phyloP scores from a whole-genome alignment of 2,329 filamentous ascomycete species.

The Cryphonectria naterciae region DNA sequence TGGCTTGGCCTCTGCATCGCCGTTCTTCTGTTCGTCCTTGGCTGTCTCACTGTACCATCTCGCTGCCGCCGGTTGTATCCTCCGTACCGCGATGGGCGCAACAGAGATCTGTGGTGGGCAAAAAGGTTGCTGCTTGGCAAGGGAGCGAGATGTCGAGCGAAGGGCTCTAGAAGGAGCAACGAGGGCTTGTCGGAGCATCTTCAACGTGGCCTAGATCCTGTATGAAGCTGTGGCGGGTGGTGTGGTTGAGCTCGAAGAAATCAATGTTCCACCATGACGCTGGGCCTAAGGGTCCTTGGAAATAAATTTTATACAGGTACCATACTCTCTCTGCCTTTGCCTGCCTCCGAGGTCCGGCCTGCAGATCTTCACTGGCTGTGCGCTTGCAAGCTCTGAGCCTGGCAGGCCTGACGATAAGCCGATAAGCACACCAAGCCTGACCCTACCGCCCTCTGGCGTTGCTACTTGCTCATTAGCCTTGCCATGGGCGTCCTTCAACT shows the following conservation, averaged over 20 bases:
- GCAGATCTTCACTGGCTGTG: not conserved
- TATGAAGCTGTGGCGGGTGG: constrained; percentile 20
- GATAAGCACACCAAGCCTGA: constrained; percentile 21
- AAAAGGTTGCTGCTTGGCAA: constrained; percentile 40
- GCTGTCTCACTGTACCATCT: constrained; percentile 52
- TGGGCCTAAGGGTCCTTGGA: constrained; percentile 8
- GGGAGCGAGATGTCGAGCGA: constrained; percentile 45
- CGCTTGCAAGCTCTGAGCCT: constrained; percentile 3
- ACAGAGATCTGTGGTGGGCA: constrained; percentile 45
- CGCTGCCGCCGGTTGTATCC: constrained; percentile 42
- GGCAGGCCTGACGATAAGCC: constrained; percentile 18
- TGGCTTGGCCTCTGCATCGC: constrained; percentile 36
- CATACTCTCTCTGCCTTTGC: not conserved
- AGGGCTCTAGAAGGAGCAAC: constrained; percentile 49
- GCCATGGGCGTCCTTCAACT: not conserved
- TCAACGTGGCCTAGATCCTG: constrained; percentile 21
- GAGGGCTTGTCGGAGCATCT: constrained; percentile 53
- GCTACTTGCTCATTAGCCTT: not conserved
- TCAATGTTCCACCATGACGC: constrained; percentile 31
- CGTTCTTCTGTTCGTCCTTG: constrained; percentile 36
- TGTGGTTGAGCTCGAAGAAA: constrained; percentile 5
- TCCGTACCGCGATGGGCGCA: constrained; percentile 38
- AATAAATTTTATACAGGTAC: constrained; percentile 24
- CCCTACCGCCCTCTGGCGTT: not conserved
- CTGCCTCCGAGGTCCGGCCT: not conserved